phyloP scores from a whole-genome alignment of 2,329 filamentous ascomycete genomes.

The Xylaria hypoxylon region DNA sequence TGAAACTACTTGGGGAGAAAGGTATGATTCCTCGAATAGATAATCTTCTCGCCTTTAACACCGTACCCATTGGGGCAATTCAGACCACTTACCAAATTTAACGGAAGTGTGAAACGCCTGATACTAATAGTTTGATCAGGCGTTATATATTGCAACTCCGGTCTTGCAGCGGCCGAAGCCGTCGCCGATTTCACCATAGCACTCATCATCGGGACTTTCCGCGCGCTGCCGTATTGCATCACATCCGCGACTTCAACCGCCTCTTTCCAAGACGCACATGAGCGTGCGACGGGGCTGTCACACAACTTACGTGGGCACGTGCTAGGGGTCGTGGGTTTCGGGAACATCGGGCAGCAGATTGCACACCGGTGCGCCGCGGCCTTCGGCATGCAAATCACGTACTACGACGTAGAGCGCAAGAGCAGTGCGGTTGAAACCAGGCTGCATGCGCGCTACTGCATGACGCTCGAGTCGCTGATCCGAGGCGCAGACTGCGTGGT shows the following conservation, averaged over 20 bases:
- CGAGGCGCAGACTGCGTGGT: constrained; percentile 68
- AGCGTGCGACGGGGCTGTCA: constrained; percentile 67
- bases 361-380: constrained; percentile 67
- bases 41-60: background rate
- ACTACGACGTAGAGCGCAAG: constrained; percentile 69
- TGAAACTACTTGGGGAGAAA: constrained; percentile 67
- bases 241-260: constrained; percentile 61
- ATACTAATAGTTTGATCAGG: constrained; percentile 52
- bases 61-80: background rate
- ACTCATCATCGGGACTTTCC: constrained; percentile 76
- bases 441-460: constrained; percentile 62
- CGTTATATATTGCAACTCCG: constrained; percentile 79
- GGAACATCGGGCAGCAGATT: constrained; percentile 72
- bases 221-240: constrained; percentile 73
- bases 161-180: constrained; percentile 75
- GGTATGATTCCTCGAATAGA: constrained; percentile 54
- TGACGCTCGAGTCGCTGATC: constrained; percentile 64
- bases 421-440: constrained; percentile 55
- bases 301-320: constrained; percentile 71
- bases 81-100: background rate
- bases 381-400: constrained; percentile 76
- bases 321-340: constrained; percentile 76
- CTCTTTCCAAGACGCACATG: constrained; percentile 67
- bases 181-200: constrained; percentile 79
- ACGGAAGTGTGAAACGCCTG: background rate